Conservation (phyloP, 208 protist species). For the Perkinsela sp. region DNA sequence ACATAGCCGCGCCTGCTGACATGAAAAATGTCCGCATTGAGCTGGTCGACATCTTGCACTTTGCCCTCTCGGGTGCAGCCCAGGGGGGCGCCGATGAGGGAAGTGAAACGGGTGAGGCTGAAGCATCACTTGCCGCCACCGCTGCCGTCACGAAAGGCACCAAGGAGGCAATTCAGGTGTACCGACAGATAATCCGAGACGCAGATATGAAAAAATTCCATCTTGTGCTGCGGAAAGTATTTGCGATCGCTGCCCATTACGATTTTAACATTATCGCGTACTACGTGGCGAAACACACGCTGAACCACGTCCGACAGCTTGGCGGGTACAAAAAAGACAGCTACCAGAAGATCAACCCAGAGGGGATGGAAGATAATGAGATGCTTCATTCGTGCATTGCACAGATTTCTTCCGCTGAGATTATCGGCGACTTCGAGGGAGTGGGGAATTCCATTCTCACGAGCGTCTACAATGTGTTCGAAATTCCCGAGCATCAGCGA, state of each 20-base stretch:
- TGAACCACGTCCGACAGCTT: constrained; percentile 59
- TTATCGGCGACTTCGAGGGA: constrained; percentile 15
- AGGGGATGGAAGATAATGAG: constrained; percentile 59
- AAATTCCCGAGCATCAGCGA: constrained; percentile 16
- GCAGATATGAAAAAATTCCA: constrained; percentile 37
- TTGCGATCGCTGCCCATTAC: constrained; percentile 33
- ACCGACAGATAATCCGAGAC: constrained; percentile 56
- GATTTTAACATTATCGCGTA: constrained; percentile 57
- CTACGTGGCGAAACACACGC: constrained; percentile 65
- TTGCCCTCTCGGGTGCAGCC: constrained; percentile 51
- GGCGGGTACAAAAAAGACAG: constrained; percentile 49
- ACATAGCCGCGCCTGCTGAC: constrained; percentile 25
- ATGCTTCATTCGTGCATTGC: constrained; percentile 52
- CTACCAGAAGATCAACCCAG: constrained; percentile 45
- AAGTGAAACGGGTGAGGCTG: neutral
- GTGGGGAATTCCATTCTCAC: constrained; percentile 36
- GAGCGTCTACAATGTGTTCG: constrained; percentile 45
- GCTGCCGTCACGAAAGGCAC: constrained; percentile 5
- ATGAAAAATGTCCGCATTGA: constrained; percentile 58
- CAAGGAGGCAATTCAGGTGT: constrained; percentile 32
- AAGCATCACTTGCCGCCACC: neutral
- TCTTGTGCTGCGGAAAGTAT: constrained; percentile 29
- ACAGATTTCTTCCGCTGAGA: constrained; percentile 17
- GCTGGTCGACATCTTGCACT: constrained; percentile 62
- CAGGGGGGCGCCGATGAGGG: constrained; percentile 11